Percentiles rank a stretch among this genome's conserved stretches.
These are phyloP conservation scores for Salix caprea DNA, from an alignment of 345 rosid species.

Conservation along the genomic window DNA sequence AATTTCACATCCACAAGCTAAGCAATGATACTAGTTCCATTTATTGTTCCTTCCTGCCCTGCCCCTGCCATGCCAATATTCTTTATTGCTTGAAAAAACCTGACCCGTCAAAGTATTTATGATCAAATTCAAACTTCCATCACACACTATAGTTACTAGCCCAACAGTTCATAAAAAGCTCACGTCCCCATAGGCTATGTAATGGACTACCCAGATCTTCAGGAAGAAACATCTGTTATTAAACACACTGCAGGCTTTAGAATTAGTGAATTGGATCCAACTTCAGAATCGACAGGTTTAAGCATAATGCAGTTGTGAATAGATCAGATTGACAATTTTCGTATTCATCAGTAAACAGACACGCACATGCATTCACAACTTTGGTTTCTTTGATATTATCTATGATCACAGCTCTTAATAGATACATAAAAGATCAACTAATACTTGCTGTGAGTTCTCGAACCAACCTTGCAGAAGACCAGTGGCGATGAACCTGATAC, in stretches of 20 bases:
- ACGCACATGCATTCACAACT: neutral
- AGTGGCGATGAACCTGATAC: constrained; percentile 6
- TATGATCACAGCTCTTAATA: neutral
- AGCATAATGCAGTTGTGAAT: neutral
- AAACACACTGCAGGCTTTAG: neutral
- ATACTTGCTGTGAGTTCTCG: constrained; percentile 1
- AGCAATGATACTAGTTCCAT: neutral
- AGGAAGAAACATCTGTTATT: neutral
- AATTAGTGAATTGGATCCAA: neutral
- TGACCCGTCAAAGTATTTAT: neutral
- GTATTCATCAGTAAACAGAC: neutral
- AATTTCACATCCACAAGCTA: constrained; percentile 5
- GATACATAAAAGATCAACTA: neutral
- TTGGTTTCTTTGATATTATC: neutral
- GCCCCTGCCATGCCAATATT: neutral
- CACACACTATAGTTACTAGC: neutral
- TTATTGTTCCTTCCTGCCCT: neutral
- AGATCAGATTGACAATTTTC: neutral
- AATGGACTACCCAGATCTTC: neutral
- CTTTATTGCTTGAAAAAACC: neutral
- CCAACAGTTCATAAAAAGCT: neutral
- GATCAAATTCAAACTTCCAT: neutral
- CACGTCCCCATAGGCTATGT: neutral
- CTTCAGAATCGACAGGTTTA: neutral
- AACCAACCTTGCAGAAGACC: constrained; percentile 27